A percentile compares a stretch with the other conserved stretches of the same genome.
Conservation (phyloP, 129 eudicot species). For the Chrysanthemum lavandulifolium region DNA sequence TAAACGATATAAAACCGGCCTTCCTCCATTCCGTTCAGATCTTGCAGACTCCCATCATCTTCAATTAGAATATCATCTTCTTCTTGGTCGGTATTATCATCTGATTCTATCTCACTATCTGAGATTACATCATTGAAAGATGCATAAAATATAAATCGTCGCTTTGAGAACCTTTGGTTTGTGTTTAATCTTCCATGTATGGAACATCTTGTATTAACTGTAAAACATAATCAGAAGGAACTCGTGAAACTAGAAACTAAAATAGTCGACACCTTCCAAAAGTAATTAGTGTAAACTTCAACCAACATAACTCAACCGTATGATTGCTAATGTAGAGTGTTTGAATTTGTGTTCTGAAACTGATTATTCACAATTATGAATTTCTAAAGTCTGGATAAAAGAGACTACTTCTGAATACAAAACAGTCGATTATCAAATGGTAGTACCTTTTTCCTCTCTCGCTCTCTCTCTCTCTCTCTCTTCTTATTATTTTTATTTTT, state of each 20-base stretch:
- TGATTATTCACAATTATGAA: too few relatives aligned
- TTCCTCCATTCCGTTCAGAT: conserved; percentile 54
- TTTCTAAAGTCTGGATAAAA: too few relatives aligned
- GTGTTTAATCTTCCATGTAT: conserved; percentile 37
- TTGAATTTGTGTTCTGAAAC: too few relatives aligned
- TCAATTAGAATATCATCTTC: conserved; percentile 35
- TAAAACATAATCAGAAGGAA: conserved; percentile 21
- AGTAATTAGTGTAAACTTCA: background rate
- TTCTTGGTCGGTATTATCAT: conserved; percentile 58
- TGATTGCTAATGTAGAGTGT: too few relatives aligned
- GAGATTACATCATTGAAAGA: conserved; percentile 40
- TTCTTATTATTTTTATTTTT: too few relatives aligned
- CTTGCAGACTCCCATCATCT: conserved; percentile 29
- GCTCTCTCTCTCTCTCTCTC: too few relatives aligned
- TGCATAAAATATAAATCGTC: conserved; percentile 39
- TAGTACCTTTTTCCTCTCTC: too few relatives aligned
- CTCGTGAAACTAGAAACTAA: conserved; percentile 11
- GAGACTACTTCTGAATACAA: too few relatives aligned
- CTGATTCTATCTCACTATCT: conserved; percentile 42
- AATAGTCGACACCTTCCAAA: background rate
- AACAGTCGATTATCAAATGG: too few relatives aligned
- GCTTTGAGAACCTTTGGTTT: conserved; percentile 34
- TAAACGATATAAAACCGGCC: conserved; percentile 80
- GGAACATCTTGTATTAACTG: conserved; percentile 44
- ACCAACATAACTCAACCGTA: too few relatives aligned